Conservation (phyloP, 306 rosid genomes). For the Ceratonia siliqua region DNA sequence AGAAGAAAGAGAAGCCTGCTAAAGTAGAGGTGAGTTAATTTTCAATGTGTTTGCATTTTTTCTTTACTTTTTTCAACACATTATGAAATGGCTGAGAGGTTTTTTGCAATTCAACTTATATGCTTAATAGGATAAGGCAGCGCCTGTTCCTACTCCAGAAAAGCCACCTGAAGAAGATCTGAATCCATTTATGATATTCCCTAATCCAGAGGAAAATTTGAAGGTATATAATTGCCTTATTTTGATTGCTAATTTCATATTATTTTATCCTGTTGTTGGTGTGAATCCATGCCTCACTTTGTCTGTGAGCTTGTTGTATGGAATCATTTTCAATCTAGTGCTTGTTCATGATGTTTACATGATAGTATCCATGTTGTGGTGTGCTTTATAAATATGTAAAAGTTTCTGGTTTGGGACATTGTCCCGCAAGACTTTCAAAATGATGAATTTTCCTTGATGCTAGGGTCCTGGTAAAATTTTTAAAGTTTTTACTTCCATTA, state of each 20-base stretch:
- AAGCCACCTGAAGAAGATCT: conserved; percentile 76
- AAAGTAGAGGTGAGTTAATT: conserved; percentile 68
- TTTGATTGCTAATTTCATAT: not conserved
- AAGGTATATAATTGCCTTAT: conserved; percentile 54
- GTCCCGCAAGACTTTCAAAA: not conserved
- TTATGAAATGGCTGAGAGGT: conserved; percentile 13
- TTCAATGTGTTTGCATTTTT: not conserved
- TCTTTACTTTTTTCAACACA: not conserved
- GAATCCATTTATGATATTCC: conserved; percentile 78
- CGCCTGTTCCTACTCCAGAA: conserved; percentile 53
- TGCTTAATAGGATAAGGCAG: conserved; percentile 54
- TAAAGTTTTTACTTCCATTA: not conserved
- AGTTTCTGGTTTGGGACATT: conserved; percentile 21
- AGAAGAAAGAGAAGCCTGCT: conserved; percentile 86
- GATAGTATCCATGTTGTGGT: not conserved
- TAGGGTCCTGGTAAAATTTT: conserved; percentile 1
- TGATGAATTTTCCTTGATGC: conserved; percentile 9
- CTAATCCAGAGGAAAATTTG: conserved; percentile 72
- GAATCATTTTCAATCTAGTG: not conserved
- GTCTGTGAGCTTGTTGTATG: not conserved
- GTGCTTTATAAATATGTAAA: not conserved
- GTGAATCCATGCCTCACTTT: not conserved
- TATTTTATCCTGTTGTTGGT: conserved; percentile 3
- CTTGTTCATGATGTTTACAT: not conserved
- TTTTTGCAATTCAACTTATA: conserved; percentile 14